Base-by-base conservation (phyloP, 345 rosid genomes). In the Moricandia moricandioides region DNA sequence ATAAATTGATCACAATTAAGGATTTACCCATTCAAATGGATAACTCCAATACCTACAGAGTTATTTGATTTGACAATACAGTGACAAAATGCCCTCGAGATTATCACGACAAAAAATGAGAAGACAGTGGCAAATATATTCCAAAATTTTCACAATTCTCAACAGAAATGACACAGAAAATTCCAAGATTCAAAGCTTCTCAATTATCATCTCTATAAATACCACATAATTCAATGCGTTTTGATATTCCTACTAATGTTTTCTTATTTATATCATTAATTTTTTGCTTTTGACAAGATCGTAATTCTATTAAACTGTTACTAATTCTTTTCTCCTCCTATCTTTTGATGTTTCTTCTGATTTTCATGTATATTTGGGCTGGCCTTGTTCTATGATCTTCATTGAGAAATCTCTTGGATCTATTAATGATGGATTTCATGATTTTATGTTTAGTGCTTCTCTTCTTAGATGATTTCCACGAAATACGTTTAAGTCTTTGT, bases 291-390 rank as follows among this genome's bases (percentile, higher is more conserved):
- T 8, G 45, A 62, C n/a, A 63, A 63, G 18, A 39, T 17, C 30
- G 5, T 13, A 1, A 63, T 24, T 39, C 29, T 24, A 39, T 18
- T 11, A 5, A 34, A 34, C 47, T 62, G 6, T 16, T 16, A 7
- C 5, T 14, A 14, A 61, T 6, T 16, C 26, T 16, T 61, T 16
- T 16, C 65, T 61, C 45, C 65, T 12, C 27, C 10, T 24, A 12
- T 64, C 21, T 64, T 40, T 40, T 64, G 34, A 40, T 24, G 7
- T 64, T 63, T 18, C 52, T 14, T 39, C 12, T 11, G 33, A 63
- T 64, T 24, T 39, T 64, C 34, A 64, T 40, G 52, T 12, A 64
- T 24, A 40, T 39, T 39, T 63, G 33, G 67, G 67, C 54, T 64
- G 54, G n/a, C 34, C 21, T 63, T 63, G 10, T 37, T 39, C 33